phyloP scores from a whole-genome alignment of 176 grass and related monocot genomes.

The Tillandsia fasciculata region DNA sequence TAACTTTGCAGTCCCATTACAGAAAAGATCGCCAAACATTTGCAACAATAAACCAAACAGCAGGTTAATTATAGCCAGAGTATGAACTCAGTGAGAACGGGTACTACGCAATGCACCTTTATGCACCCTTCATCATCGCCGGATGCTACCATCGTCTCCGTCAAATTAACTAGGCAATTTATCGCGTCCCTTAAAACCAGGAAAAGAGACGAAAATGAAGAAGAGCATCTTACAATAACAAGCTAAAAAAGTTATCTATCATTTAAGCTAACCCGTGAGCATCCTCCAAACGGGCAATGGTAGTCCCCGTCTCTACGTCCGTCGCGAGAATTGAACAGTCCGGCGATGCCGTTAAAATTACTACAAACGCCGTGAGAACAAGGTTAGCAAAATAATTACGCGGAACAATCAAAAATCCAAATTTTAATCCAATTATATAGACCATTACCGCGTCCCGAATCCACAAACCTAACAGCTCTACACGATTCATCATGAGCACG shows the following conservation, averaged over 20 bases:
- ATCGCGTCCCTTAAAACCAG: slow-evolving; percentile 46
- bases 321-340: slow-evolving; percentile 64
- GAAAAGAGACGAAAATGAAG: background rate
- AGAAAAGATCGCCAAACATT: too few relatives aligned
- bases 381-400: background rate
- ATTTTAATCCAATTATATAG: background rate
- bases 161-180: slow-evolving; percentile 77
- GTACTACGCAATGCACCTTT: slow-evolving; percentile 44
- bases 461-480: slow-evolving; percentile 72
- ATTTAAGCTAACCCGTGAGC: slow-evolving; percentile 51
- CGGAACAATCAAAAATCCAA: background rate
- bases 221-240: slow-evolving; percentile 4
- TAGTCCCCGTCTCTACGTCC: slow-evolving; percentile 62
- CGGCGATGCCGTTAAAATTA: slow-evolving; percentile 66
- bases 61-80: background rate
- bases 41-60: slow-evolving; percentile 1
- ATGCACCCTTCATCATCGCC: slow-evolving; percentile 91
- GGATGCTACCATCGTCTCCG: slow-evolving; percentile 70
- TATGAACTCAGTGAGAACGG: background rate
- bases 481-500: slow-evolving; percentile 70
- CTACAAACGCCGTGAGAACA: slow-evolving; percentile 22
- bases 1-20: background rate
- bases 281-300: slow-evolving; percentile 54
- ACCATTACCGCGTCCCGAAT: slow-evolving; percentile 67
- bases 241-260: slow-evolving; percentile 5